Conservation (phyloP, 768 basidiomycete genomes). For the Leucocoprinus leucothites region DNA sequence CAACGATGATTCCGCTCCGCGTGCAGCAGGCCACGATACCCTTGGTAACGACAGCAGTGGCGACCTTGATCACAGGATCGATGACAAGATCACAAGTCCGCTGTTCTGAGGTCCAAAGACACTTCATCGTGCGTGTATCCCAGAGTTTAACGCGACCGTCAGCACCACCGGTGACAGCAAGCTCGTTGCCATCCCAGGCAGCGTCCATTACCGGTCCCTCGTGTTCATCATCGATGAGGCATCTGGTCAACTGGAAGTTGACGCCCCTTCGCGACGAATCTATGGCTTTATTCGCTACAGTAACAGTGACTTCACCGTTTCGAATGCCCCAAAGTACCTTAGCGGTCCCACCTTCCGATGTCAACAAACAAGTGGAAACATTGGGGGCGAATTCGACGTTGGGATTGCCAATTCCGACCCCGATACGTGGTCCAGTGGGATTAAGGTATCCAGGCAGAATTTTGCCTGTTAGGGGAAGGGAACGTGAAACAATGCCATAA, state of each 20-base stretch:
- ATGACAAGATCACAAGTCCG: slow-evolving; percentile 30
- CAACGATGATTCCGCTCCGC: slow-evolving; percentile 51
- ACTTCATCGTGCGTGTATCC: slow-evolving; percentile 52
- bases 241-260: slow-evolving; percentile 43
- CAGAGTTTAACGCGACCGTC: slow-evolving; percentile 77
- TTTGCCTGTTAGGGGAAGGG: slow-evolving; percentile 66
- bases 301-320: slow-evolving; percentile 65
- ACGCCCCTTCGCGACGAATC: slow-evolving; percentile 44
- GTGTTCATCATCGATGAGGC: slow-evolving; percentile 58
- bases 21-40: slow-evolving; percentile 49
- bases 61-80: slow-evolving; percentile 52
- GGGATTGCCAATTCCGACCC: slow-evolving; percentile 66
- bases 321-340: slow-evolving; percentile 73
- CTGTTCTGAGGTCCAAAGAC: slow-evolving; percentile 60
- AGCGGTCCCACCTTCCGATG: slow-evolving; percentile 63
- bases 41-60: slow-evolving; percentile 33
- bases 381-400: slow-evolving; percentile 73
- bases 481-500: slow-evolving; percentile 73
- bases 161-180: slow-evolving; percentile 47
- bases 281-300: slow-evolving; percentile 56
- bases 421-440: slow-evolving; percentile 54
- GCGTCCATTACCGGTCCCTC: slow-evolving; percentile 55
- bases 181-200: slow-evolving; percentile 42
- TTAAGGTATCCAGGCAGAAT: slow-evolving; percentile 69
- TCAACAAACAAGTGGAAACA: slow-evolving; percentile 53